Base-by-base conservation (phyloP, 1,284 basidiomycete species). In the Xerocomus amazonicus region DNA sequence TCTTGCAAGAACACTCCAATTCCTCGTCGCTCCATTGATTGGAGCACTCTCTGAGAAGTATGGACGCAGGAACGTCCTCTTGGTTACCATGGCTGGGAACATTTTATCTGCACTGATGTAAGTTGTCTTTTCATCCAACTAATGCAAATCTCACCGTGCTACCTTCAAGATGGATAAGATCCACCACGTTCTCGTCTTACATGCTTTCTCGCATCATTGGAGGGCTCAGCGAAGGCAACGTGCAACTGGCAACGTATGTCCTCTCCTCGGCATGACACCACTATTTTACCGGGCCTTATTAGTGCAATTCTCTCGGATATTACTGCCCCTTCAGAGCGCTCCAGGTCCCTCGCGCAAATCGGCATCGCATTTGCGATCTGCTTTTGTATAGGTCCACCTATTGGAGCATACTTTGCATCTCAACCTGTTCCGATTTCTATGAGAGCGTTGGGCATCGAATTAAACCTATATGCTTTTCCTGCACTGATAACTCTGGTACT, bases 361-460 rank as follows among this genome's bases (percentile, higher is more conserved):
- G 93, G 94, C 14, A 90, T 96, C 47, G 93, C 94, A 1, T 97
- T 97, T 62, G 90, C 91, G 8, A 84, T 96, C 44, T 93, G 91
- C 65, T 96, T 96, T 72, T 81, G 87, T 70, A 84, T 90, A 43
- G 89, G 89, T 16, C 88, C 87, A 50, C 88, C 89, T 29, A 87
- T 90, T 53, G 87, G 87, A 38, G 89, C 87, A 8, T 89, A 90
- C 65, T 90, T 90, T 67, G 87, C 87, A 10, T 81, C 86, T 36
- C 72, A 75, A 19, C 81, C 84, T n/a, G 69, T 85, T 29, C 81
- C 84, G 6, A 62, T 76, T 13, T 77, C 80, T 9, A 66, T 82
- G 59, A 74, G 73, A 39, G 69, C 75, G 12, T 77, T 80, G 53
- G 87, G 87, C 3, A 70, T 77, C 4, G 82, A 85, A 56, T 72